Evolutionary conservation across 2,329 filamentous ascomycete genomes (phyloP).

Genomic region (Sphaerulina populicola): DNA sequence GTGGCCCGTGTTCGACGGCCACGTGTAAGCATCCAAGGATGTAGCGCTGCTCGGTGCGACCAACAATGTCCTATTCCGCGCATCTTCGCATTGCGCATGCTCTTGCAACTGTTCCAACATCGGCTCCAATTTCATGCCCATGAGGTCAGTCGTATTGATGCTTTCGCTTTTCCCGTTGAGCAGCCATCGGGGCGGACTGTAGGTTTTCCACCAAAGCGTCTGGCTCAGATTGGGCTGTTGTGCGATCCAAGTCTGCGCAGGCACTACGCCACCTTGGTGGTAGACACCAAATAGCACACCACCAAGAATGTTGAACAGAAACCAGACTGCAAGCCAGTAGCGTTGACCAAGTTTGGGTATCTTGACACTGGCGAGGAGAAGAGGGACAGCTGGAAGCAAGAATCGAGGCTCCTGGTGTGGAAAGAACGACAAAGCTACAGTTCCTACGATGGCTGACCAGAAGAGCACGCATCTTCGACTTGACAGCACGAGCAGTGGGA

Average conservation of each 20-base stretch:
- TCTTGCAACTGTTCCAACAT: slow-evolving; percentile 53
- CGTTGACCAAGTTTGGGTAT: slow-evolving; percentile 47
- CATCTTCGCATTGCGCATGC: slow-evolving; percentile 54
- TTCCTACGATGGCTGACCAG: slow-evolving; percentile 65
- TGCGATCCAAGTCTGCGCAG: slow-evolving; percentile 66
- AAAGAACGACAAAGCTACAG: slow-evolving; percentile 62
- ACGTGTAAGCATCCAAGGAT: slow-evolving; percentile 53
- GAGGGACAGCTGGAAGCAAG: slow-evolving; percentile 63
- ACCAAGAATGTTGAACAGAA: slow-evolving; percentile 59
- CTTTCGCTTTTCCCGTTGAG: slow-evolving; percentile 67
- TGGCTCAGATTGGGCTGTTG: slow-evolving; percentile 58
- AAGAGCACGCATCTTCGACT: slow-evolving; percentile 55
- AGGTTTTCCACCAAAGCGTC: slow-evolving; percentile 79
- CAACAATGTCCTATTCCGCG: slow-evolving; percentile 46
- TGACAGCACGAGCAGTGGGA: slow-evolving; percentile 39
- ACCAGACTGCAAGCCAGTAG: slow-evolving; percentile 43
- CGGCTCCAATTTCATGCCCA: slow-evolving; percentile 57
- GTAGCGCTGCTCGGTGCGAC: slow-evolving; percentile 64
- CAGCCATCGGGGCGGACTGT: slow-evolving; percentile 72
- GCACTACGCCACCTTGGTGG: slow-evolving; percentile 71
- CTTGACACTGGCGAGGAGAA: slow-evolving; percentile 65
- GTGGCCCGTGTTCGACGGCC: slow-evolving; percentile 9
- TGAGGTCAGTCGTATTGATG: slow-evolving; percentile 62
- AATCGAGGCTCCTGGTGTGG: slow-evolving; percentile 76
- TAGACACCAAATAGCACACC: slow-evolving; percentile 71